Evolutionary conservation across 768 basidiomycete genomes (phyloP).

Genomic region (Cystobasidium tubakii): DNA sequence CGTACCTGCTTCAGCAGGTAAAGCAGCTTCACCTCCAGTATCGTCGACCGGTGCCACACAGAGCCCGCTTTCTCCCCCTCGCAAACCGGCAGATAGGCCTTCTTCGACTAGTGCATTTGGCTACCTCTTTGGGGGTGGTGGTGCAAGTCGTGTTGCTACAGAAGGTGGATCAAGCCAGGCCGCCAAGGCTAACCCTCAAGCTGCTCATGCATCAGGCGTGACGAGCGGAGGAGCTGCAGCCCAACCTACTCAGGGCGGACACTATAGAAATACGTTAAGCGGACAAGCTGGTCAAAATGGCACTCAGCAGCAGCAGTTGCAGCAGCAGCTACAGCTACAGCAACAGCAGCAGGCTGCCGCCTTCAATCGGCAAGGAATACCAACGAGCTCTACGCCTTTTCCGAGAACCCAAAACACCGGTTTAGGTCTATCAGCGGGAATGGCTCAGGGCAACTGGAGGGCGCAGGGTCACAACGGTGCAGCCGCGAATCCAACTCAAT

Average conservation of each 20-base stretch:
- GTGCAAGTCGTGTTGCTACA: background rate
- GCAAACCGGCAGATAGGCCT: constrained; percentile 3
- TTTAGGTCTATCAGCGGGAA: background rate
- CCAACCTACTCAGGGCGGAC: background rate
- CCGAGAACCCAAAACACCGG: background rate
- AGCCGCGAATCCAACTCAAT: background rate
- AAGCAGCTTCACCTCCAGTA: background rate
- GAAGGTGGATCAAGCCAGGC: background rate
- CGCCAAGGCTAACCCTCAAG: background rate
- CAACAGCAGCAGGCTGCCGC: background rate
- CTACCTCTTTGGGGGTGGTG: constrained; percentile 4
- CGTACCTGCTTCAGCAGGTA: constrained; percentile 4
- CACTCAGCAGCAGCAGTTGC: background rate
- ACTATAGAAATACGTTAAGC: background rate
- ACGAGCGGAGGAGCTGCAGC: background rate
- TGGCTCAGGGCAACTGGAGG: background rate
- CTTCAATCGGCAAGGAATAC: background rate
- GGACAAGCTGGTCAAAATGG: background rate
- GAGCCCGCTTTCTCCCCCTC: background rate
- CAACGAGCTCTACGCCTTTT: background rate
- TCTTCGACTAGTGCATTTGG: constrained; percentile 12
- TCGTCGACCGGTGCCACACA: background rate
- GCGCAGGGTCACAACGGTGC: background rate
- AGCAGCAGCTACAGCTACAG: too few relatives aligned
- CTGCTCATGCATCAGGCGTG: background rate